phyloP scores from a whole-genome alignment of 2,329 filamentous ascomycete genomes.

The Botryotinia convoluta region DNA sequence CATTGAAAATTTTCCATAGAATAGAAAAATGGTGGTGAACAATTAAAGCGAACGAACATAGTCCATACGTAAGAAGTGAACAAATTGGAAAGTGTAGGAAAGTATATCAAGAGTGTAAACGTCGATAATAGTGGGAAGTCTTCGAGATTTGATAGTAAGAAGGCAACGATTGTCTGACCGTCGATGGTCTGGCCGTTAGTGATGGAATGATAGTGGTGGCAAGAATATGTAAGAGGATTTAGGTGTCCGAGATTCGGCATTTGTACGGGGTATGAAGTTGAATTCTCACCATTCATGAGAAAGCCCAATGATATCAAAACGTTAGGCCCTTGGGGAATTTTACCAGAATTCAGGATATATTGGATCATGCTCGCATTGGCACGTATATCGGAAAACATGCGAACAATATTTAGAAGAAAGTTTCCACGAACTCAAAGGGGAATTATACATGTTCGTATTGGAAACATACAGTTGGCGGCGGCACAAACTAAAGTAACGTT shows the following conservation, averaged over 20 bases:
- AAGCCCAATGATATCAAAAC: not conserved
- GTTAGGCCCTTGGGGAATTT: not conserved
- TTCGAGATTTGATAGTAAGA: not conserved
- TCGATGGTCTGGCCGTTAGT: not conserved
- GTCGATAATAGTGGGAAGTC: not conserved
- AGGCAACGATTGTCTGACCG: not conserved
- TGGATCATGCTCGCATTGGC: not conserved
- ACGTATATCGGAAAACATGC: not conserved
- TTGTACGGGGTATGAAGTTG: not conserved
- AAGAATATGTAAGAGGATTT: not conserved
- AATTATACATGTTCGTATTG: not conserved
- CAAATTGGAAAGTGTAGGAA: not conserved
- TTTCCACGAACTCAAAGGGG: not conserved
- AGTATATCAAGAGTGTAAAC: not conserved
- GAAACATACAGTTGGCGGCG: not conserved
- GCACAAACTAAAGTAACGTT: not conserved
- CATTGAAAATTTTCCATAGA: not conserved
- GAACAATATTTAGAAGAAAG: not conserved
- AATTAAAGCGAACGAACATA: not conserved
- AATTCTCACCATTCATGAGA: not conserved
- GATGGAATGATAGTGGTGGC: not conserved
- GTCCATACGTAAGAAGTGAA: not conserved
- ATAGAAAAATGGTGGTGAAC: not conserved
- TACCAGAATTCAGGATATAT: not conserved
- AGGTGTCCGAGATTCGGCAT: not conserved